Evolutionary conservation across 306 rosid species (phyloP).

Genomic region (Acacia acuminata): DNA sequence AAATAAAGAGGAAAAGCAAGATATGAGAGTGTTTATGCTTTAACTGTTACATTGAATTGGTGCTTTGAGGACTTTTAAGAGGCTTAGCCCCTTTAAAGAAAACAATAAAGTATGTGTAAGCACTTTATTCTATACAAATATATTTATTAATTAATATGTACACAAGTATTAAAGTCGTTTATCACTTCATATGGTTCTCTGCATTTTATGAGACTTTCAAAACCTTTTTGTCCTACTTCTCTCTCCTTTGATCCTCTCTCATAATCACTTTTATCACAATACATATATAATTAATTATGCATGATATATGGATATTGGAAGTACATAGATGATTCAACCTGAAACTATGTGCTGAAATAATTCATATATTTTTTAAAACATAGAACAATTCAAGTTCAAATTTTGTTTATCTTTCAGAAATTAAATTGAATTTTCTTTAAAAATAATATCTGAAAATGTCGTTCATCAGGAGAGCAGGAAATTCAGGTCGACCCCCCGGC

Average conservation of each 20-base stretch:
- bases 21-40: constrained; percentile 19
- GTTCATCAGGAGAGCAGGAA: constrained; percentile 55
- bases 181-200: constrained; percentile 24
- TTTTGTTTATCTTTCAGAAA: background rate
- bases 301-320: background rate
- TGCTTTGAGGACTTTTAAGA: background rate
- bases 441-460: background rate
- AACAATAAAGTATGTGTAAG: constrained; percentile 10
- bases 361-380: background rate
- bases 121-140: constrained; percentile 40
- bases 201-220: constrained; percentile 1
- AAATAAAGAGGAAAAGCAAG: constrained; percentile 1
- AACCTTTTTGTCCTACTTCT: constrained; percentile 31
- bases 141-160: background rate
- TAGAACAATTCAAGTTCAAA: background rate
- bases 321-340: background rate
- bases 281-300: background rate
- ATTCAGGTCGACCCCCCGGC: constrained; percentile 57
- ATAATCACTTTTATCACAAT: constrained; percentile 13
- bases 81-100: background rate
- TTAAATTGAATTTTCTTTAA: background rate
- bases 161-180: constrained; percentile 19
- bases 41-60: constrained; percentile 50
- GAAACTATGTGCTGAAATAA: background rate
- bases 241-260: constrained; percentile 40